Evolutionary conservation across 768 basidiomycete genomes (phyloP), one percentile per base, ranked within the genome.

Genomic region (Leccinum rimulosum): DNA sequence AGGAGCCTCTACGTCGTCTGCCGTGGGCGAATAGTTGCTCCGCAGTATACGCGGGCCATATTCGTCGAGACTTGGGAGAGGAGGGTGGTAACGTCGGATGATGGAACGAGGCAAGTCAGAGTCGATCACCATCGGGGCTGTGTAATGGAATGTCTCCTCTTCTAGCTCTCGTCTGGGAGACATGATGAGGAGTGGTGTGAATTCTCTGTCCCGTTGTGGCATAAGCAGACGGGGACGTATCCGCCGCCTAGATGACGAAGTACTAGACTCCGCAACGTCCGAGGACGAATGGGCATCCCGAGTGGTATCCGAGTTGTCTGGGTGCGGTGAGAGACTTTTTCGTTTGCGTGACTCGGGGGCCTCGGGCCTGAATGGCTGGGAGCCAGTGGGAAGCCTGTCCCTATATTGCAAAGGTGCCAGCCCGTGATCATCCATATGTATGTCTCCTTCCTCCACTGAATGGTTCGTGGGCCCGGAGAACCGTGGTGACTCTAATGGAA

Each of bases 101-200:
- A 19, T 58, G 45, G 60, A 49, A 22, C 27, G 12, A 27, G 59
- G 58, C 22, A 28, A 7, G 27, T 33, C n/a, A 4, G 31, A 10
- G 27, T 33, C 22, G 4, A 19, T 49, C 36, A 10, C 17, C 35
- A 30, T 31, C 55, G 30, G 25, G 15, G 54, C 5, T 25, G 25
- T 25, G 47, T 50, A 56, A 52, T 33, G 47, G n/a, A 48, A 33
- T 14, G 33, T 60, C 22, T 55, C 61, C 19, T 55, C 56, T 22
- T 58, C 58, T 33, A 14, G 54, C 17, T 52, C 54, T 11, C n/a
- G 50, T 6, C 25, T 30, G 3, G 63, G 65, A 33, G 70, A 58
- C 48, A 65, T 59, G 3, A 62, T 22, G 40, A 70, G 63, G 50
- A 71, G 68, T 31, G 70, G 68, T 11, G 70, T 45, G 11, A 71